Evolutionary conservation across 2,329 filamentous ascomycete genomes (phyloP).

Genomic region (Aureobasidium uvarum): DNA sequence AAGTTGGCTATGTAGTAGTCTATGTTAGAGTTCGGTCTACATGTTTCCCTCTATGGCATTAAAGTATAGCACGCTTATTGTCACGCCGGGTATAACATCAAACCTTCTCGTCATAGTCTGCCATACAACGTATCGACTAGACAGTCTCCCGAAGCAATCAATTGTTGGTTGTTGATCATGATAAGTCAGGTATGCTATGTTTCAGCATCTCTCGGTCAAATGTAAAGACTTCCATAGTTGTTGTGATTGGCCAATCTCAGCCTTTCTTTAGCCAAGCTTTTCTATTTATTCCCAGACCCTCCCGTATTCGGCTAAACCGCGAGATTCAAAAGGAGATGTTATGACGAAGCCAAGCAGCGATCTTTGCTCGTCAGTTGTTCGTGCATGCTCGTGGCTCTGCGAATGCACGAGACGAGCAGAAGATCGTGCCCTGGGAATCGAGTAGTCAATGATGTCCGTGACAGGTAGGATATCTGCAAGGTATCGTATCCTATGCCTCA

Average conservation of each 20-base stretch:
- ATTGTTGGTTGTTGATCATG: conserved; percentile 10
- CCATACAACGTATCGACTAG: neutral
- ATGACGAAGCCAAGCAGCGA: conserved; percentile 58
- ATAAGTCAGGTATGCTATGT: neutral
- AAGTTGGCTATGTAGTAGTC: neutral
- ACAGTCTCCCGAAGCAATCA: neutral
- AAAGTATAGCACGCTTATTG: neutral
- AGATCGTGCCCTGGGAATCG: neutral
- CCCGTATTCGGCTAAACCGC: conserved; percentile 14
- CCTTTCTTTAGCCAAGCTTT: conserved; percentile 6
- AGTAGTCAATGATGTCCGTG: conserved; percentile 9
- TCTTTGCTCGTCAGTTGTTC: conserved; percentile 21
- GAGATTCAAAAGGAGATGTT: conserved; percentile 55
- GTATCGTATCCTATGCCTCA: neutral
- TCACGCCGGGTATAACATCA: neutral
- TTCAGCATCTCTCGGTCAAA: conserved; percentile 18
- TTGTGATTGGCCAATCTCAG: conserved; percentile 6
- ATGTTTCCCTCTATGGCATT: too few relatives aligned
- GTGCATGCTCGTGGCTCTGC: conserved; percentile 14
- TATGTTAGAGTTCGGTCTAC: neutral
- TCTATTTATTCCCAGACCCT: conserved; percentile 16
- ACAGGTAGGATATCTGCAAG: conserved; percentile 7
- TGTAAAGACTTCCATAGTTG: neutral
- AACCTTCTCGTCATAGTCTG: neutral
- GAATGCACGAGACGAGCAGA: neutral